These are phyloP conservation scores for Pleurotus platypus DNA, from an alignment of 768 basidiomycete genomes.

Conservation along the genomic window DNA sequence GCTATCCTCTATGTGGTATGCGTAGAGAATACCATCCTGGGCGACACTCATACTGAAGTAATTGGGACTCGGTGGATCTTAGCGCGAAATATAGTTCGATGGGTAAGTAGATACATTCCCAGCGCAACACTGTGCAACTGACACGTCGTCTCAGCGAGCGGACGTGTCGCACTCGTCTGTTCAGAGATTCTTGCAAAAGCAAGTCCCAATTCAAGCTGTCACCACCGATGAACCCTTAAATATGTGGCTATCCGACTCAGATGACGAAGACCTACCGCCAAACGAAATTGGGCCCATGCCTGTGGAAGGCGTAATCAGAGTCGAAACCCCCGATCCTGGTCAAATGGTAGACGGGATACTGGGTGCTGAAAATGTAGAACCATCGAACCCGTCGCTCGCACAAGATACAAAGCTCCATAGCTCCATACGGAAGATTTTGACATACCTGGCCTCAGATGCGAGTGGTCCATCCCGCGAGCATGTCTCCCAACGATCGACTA, in stretches of 20 bases:
- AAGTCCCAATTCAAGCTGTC: not conserved
- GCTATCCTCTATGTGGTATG: conserved; percentile 21
- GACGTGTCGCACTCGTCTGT: not conserved
- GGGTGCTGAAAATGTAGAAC: not conserved
- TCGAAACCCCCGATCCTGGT: not conserved
- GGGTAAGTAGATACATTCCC: conserved; percentile 15
- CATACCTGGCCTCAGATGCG: not conserved
- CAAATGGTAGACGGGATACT: not conserved
- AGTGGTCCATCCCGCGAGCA: not conserved
- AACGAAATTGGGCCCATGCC: no score
- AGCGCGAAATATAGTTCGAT: conserved; percentile 16
- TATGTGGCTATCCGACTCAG: no score
- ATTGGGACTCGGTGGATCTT: conserved; percentile 22
- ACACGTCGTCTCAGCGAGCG: conserved; percentile 4
- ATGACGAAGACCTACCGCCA: no score
- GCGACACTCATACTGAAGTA: conserved; percentile 8
- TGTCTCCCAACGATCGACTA: not conserved
- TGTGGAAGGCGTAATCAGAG: no score
- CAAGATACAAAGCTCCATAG: not conserved
- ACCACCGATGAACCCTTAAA: not conserved
- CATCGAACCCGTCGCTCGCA: not conserved
- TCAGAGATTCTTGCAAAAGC: not conserved
- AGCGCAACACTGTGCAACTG: not conserved
- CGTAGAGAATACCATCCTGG: conserved; percentile 16
- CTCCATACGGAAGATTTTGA: not conserved